A percentile compares a stretch with the other conserved stretches of the same genome.
Conservation (phyloP, 148 eudicot genomes). For the Polygonum maritimum region DNA sequence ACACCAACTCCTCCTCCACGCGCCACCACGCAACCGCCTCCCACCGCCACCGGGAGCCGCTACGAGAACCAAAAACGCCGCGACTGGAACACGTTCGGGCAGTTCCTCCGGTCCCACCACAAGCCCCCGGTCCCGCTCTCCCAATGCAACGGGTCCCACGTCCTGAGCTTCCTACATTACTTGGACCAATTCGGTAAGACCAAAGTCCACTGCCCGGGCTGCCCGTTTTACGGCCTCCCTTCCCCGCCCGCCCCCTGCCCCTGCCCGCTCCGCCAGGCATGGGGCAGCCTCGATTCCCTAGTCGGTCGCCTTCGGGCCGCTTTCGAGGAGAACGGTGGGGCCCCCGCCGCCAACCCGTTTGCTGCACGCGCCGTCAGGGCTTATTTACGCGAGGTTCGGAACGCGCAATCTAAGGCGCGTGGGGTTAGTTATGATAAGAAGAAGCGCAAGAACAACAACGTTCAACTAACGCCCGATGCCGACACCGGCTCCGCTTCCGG, state of each 20-base stretch:
- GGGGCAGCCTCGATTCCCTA: constrained; percentile 61
- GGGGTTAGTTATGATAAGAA: constrained; percentile 55
- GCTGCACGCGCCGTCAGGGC: constrained; percentile 41
- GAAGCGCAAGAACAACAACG: constrained; percentile 30
- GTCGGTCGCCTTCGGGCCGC: constrained; percentile 49
- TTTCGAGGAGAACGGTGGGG: constrained; percentile 42
- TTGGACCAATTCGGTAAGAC: constrained; percentile 51
- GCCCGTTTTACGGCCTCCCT: constrained; percentile 41
- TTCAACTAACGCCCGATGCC: not conserved
- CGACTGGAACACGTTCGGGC: constrained; percentile 80
- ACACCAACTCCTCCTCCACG: not conserved
- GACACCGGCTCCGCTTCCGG: not conserved
- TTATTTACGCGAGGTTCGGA: constrained; percentile 38
- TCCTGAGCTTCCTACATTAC: constrained; percentile 37
- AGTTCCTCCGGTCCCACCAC: constrained; percentile 53
- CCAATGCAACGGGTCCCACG: constrained; percentile 49
- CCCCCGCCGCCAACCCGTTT: constrained; percentile 26
- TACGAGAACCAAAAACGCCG: constrained; percentile 68
- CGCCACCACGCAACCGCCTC: constrained; percentile 5
- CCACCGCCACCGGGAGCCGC: constrained; percentile 24
- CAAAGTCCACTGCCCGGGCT: constrained; percentile 47
- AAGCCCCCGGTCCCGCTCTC: constrained; percentile 43
- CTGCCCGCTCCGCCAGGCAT: constrained; percentile 46
- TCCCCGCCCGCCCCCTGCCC: constrained; percentile 52
- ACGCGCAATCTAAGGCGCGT: constrained; percentile 48